Conservation (phyloP, 2,329 filamentous ascomycete genomes). For the Bipolaris zeicola region DNA sequence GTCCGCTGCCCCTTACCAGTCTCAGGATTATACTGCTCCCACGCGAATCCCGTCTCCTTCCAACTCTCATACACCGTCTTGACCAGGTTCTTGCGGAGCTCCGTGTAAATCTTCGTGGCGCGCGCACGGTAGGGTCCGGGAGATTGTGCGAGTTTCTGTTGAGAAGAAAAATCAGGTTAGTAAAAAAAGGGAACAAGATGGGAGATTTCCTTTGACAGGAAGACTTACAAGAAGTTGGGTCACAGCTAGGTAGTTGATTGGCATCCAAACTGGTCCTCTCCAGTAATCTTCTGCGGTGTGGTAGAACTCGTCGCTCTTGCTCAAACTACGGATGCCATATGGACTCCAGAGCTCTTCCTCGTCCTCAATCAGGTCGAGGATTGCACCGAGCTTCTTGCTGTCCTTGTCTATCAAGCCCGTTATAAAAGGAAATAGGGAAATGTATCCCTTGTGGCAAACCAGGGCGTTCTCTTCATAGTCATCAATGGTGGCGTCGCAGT, state of each 20-base stretch:
- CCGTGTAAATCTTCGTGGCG: slow-evolving; percentile 75
- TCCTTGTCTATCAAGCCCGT: slow-evolving; percentile 77
- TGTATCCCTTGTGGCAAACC: slow-evolving; percentile 96
- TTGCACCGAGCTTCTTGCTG: slow-evolving; percentile 73
- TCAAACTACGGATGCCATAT: slow-evolving; percentile 87
- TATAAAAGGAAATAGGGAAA: slow-evolving; percentile 91
- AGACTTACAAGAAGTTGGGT: slow-evolving; percentile 68
- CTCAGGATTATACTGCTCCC: slow-evolving; percentile 97
- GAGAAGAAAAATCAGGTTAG: neutral
- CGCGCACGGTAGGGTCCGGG: slow-evolving; percentile 70
- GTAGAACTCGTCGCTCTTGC: slow-evolving; percentile 80
- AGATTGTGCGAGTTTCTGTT: slow-evolving; percentile 66
- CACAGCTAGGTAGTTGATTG: slow-evolving; percentile 91
- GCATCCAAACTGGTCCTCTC: slow-evolving; percentile 94
- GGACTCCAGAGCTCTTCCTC: slow-evolving; percentile 88
- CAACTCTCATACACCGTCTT: slow-evolving; percentile 87
- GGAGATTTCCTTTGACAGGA: neutral
- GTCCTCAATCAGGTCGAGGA: slow-evolving; percentile 78
- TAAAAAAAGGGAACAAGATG: neutral
- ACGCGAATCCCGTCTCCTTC: slow-evolving; percentile 92
- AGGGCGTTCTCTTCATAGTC: slow-evolving; percentile 89
- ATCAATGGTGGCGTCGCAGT: slow-evolving; percentile 94
- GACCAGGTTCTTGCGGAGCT: slow-evolving; percentile 81
- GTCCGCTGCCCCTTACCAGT: slow-evolving; percentile 92
- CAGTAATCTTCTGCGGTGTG: slow-evolving; percentile 96